These are phyloP conservation scores for Eleusine coracana DNA, from an alignment of 176 grass and related monocot species.

Conservation along the genomic window DNA sequence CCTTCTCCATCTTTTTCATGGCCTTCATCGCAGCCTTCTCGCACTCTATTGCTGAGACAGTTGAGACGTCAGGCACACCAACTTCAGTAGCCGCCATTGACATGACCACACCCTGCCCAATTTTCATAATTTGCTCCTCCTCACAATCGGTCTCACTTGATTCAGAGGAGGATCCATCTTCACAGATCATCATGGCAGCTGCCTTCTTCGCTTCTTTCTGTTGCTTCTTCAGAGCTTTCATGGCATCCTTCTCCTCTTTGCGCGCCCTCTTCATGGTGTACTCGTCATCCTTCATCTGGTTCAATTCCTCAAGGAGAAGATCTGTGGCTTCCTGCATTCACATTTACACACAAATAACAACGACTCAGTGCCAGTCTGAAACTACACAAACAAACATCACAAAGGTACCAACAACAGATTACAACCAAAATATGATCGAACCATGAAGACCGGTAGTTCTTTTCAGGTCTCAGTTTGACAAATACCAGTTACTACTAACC, in stretches of 20 bases:
- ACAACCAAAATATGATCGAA: background rate
- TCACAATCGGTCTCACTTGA: constrained; percentile 56
- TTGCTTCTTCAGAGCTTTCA: constrained; percentile 50
- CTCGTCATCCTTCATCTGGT: constrained; percentile 57
- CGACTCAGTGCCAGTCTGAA: background rate
- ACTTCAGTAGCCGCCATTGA: background rate
- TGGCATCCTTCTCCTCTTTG: constrained; percentile 50
- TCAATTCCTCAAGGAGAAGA: constrained; percentile 60
- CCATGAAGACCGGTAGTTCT: background rate
- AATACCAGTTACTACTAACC: background rate
- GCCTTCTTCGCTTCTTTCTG: constrained; percentile 35
- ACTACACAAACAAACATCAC: background rate
- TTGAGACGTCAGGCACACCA: background rate
- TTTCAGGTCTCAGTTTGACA: background rate
- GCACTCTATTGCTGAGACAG: background rate
- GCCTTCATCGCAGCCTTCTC: constrained; percentile 48
- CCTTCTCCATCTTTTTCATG: constrained; percentile 63
- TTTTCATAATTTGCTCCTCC: background rate
- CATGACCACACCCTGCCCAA: background rate
- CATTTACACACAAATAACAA: background rate
- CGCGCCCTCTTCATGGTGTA: constrained; percentile 42
- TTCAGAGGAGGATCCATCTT: constrained; percentile 35
- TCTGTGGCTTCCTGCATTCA: constrained; percentile 56
- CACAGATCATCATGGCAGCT: background rate
- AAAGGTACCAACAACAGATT: background rate